phyloP scores from a whole-genome alignment of 2,329 filamentous ascomycete genomes.

The Monilinia aucupariae region DNA sequence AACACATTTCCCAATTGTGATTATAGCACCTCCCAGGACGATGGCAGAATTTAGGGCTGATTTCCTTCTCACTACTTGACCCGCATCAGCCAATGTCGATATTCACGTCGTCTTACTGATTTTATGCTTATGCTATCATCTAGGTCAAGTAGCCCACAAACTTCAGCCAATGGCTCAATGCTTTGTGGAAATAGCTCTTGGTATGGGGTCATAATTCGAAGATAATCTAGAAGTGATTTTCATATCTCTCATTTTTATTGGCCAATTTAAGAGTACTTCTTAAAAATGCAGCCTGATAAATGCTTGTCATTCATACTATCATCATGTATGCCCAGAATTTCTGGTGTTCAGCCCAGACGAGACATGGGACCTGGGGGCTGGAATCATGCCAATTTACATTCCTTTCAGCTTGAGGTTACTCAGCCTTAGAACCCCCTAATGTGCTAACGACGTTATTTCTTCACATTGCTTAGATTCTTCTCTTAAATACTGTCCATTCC shows the following conservation, averaged over 20 bases:
- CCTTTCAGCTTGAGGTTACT: constrained; percentile 16
- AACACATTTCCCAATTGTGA: background rate
- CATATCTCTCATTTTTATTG: background rate
- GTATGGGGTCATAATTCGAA: background rate
- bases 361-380: constrained; percentile 7
- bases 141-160: background rate
- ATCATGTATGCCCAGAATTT: background rate
- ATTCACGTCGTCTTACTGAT: constrained; percentile 1
- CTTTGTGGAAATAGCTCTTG: constrained; percentile 1
- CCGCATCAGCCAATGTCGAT: background rate
- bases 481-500: constrained; percentile 2
- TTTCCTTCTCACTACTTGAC: background rate
- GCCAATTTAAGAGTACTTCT: constrained; percentile 13
- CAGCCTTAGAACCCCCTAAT: constrained; percentile 6
- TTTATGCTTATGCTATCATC: background rate
- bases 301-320: constrained; percentile 11
- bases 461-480: background rate
- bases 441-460: constrained; percentile 6
- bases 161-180: background rate
- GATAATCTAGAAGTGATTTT: background rate
- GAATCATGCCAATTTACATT: constrained; percentile 12
- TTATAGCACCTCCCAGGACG: background rate
- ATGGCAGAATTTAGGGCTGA: constrained; percentile 4
- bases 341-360: constrained; percentile 8
- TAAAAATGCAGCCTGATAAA: constrained; percentile 1